Evolutionary conservation across 176 grass and related monocot genomes (phyloP).

Genomic region (Oryza rufipogon): DNA sequence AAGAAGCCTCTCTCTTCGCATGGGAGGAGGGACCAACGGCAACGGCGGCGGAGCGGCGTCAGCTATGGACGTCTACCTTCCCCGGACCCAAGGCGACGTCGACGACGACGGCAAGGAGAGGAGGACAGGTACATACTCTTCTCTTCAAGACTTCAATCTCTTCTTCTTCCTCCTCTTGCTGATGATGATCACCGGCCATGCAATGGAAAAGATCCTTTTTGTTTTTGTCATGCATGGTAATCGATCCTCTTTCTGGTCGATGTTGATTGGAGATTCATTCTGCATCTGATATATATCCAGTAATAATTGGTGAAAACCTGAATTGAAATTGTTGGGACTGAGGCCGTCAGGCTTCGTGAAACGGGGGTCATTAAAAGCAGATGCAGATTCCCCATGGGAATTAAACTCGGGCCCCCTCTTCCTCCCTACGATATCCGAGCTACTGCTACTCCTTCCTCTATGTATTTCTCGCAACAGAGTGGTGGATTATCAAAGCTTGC

Average conservation of each 20-base stretch:
- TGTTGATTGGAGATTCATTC: not conserved
- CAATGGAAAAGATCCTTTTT: not conserved
- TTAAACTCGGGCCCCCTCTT: not conserved
- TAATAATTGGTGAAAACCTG: not conserved
- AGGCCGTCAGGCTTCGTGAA: conserved; percentile 26
- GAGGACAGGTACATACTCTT: conserved; percentile 18
- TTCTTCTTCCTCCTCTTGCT: not conserved
- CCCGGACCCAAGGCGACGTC: conserved; percentile 39
- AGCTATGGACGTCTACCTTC: conserved; percentile 40
- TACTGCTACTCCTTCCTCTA: not conserved
- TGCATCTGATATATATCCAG: not conserved
- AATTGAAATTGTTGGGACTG: conserved; percentile 6
- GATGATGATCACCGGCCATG: not conserved
- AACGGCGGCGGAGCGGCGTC: not conserved
- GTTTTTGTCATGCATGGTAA: no score
- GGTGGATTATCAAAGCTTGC: no score
- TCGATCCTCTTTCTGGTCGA: not conserved
- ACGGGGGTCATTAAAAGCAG: no score
- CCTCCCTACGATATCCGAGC: not conserved
- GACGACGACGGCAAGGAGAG: conserved; percentile 78
- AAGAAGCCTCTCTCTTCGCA: not conserved
- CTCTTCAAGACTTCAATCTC: no score
- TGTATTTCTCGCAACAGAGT: not conserved
- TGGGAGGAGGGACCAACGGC: conserved; percentile 5
- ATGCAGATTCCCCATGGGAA: conserved; percentile 14